Conservation (phyloP, 805 yeast species). For the Zygoascus bituminiphila region DNA sequence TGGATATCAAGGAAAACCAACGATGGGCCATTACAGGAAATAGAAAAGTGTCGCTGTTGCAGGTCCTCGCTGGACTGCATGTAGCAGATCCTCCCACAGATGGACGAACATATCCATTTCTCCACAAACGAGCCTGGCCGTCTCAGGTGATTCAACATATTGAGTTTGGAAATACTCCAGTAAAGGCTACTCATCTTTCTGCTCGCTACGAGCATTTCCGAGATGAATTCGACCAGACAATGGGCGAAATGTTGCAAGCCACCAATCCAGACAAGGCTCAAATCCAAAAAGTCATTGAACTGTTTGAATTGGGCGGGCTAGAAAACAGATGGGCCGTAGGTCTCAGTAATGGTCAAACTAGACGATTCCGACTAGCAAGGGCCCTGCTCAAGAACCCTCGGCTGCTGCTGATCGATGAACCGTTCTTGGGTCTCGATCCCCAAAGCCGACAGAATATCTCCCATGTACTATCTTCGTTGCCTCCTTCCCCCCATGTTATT, state of each 20-base stretch:
- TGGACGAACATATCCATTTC: conserved; percentile 48
- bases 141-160: conserved; percentile 37
- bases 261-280: conserved; percentile 41
- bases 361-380: conserved; percentile 81
- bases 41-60: conserved; percentile 45
- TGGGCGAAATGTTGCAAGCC: conserved; percentile 49
- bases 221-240: conserved; percentile 72
- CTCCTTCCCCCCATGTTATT: conserved; percentile 48
- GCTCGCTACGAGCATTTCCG: conserved; percentile 85
- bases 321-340: conserved; percentile 74
- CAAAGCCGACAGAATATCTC: conserved; percentile 55
- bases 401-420: conserved; percentile 75
- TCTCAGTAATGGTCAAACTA: conserved; percentile 85
- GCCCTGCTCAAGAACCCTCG: conserved; percentile 59
- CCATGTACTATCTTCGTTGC: conserved; percentile 37
- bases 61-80: conserved; percentile 48
- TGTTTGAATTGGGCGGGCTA: conserved; percentile 48
- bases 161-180: conserved; percentile 40
- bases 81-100: conserved; percentile 41
- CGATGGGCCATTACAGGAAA: conserved; percentile 53
- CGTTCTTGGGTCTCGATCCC: conserved; percentile 87
- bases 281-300: conserved; percentile 37
- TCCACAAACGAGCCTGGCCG: conserved; percentile 38
- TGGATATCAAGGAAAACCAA: conserved; percentile 34
- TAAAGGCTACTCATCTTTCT: conserved; percentile 58